Evolutionary conservation across 495 filamentous ascomycete species (phyloP), one percentile per base, ranked within the genome.

Genomic region (Annulohypoxylon moriforme): DNA sequence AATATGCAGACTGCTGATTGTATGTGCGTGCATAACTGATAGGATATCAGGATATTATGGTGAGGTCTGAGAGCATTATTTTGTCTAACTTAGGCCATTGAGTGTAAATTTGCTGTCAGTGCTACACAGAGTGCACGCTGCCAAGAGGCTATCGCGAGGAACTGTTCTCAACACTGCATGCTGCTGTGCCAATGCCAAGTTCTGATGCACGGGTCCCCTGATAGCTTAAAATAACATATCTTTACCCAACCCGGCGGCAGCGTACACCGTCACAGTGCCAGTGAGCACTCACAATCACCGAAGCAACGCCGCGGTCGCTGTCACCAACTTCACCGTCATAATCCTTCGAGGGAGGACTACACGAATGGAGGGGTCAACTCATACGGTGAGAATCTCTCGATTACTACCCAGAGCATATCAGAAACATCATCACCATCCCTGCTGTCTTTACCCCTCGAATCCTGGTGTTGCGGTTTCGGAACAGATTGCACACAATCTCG

Each of bases 141-240:
- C 70, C 70, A 73, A 73, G 70, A 61, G 62, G 65, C 65, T 44
- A 58, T 69, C 60, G 16, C 10, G 38, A 66, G 61, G 42, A 62
- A 60, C 47, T 62, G 60, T 57, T 61, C 60, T 67, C 40, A 64
- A 62, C 53, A 60, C 57, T 68, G 68, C 66, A 69, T 73, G 49
- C 64, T 73, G 49, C 64, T 36, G 53, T 58, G 33, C 60, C 71
- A 33, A 62, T 69, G 60, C 71, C 60, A 68, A 73, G 60, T 53
- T 52, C 25, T 22, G 24, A 46, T 55, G 63, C 60, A 68, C 67
- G 63, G 67, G 36, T 24, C 62, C 40, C 46, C 63, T 42, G 40
- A 31, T 58, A 64, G 38, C n/a, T 74, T 58, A 59, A 63, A 58
- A 67, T 67, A 70, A 64, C 68, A 62, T 50, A 64, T 63, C 70